These are phyloP conservation scores for Mortierella sp. DNA, from an alignment of 371 early-diverging fungal genomes.

Conservation along the genomic window DNA sequence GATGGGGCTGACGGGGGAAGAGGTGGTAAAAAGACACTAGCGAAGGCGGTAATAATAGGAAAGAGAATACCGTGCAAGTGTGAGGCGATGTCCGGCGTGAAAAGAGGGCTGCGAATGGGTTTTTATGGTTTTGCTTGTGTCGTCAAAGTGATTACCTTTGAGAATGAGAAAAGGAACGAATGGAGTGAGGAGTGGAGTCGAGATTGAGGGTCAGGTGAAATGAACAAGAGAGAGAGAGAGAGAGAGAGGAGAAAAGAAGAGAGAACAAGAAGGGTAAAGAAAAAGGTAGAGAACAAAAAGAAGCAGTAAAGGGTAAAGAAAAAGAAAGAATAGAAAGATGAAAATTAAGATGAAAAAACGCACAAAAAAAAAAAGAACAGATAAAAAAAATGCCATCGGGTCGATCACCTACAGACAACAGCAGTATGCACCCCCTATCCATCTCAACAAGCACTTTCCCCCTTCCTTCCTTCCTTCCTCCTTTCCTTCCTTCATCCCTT, in stretches of 20 bases:
- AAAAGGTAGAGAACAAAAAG: background rate
- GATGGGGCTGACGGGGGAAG: background rate
- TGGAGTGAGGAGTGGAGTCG: background rate
- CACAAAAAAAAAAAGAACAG: background rate
- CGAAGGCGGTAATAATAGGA: background rate
- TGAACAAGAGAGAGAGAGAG: background rate
- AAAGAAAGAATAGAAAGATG: slow-evolving; percentile 1
- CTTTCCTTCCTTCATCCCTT: background rate
- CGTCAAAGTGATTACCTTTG: background rate
- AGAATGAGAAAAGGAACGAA: background rate
- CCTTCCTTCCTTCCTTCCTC: background rate
- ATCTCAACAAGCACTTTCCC: too few species aligned
- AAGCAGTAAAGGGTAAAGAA: background rate
- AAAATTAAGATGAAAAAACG: background rate
- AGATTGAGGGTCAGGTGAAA: too few species aligned
- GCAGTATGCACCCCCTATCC: background rate
- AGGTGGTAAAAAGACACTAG: background rate
- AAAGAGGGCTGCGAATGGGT: background rate
- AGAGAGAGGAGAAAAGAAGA: background rate
- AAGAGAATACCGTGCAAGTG: background rate
- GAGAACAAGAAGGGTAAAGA: background rate
- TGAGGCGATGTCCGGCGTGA: too few species aligned
- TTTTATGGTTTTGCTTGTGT: background rate
- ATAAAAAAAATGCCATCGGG: background rate
- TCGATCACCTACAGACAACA: background rate